Evolutionary conservation across 129 eudicot species (phyloP).

Genomic region (Scalesia atractyloides): DNA sequence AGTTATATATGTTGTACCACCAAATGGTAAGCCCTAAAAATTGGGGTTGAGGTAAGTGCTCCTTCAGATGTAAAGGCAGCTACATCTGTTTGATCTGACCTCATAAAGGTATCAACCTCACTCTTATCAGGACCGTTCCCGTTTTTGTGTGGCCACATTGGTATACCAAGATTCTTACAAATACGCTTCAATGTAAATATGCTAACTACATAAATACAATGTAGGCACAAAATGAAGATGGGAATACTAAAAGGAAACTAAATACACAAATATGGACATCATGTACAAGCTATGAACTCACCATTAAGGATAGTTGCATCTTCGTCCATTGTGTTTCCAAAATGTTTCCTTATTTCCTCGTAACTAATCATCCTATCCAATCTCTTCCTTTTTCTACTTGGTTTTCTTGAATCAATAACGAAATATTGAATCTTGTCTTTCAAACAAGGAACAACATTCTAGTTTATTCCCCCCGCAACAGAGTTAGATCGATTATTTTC

Average conservation of each 20-base stretch:
- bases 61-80: neutral
- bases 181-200: conserved; percentile 15
- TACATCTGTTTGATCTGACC: neutral
- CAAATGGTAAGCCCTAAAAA: neutral
- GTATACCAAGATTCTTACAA: conserved; percentile 12
- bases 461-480: neutral
- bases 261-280: neutral
- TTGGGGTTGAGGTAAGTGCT: neutral
- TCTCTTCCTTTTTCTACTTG: neutral
- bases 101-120: neutral
- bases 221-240: neutral
- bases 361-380: neutral
- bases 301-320: conserved; percentile 13
- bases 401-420: neutral
- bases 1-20: neutral
- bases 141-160: conserved; percentile 13
- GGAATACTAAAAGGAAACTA: neutral
- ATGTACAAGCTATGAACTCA: neutral
- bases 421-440: neutral
- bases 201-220: conserved; percentile 4
- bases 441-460: conserved; percentile 1
- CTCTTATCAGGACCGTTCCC: neutral
- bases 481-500: neutral
- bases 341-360: neutral
- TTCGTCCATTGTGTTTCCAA: conserved; percentile 10